phyloP scores from a whole-genome alignment of 148 eudicot species.

The Linanthus parryae region DNA sequence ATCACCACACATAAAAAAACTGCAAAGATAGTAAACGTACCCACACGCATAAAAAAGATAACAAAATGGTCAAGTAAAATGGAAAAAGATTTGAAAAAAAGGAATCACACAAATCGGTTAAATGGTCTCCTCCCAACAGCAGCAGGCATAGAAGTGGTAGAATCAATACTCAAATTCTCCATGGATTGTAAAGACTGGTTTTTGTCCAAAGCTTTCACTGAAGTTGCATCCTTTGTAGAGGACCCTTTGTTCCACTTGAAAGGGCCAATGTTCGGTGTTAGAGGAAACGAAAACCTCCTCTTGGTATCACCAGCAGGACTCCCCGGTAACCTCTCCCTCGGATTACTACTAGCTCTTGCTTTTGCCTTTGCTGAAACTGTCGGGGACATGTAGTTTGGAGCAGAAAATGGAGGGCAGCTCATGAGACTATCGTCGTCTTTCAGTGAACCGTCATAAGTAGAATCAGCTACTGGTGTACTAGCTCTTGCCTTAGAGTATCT shows the following conservation, averaged over 20 bases:
- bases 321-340: conserved; percentile 35
- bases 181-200: conserved; percentile 37
- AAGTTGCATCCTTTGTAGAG: conserved; percentile 33
- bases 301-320: conserved; percentile 50
- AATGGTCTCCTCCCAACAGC: conserved; percentile 81
- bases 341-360: conserved; percentile 34
- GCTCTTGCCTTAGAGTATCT: conserved; percentile 32
- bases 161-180: conserved; percentile 70
- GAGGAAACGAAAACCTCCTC: conserved; percentile 74
- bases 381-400: conserved; percentile 70
- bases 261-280: conserved; percentile 53
- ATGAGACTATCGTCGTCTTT: conserved; percentile 77
- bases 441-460: conserved; percentile 38
- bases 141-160: conserved; percentile 78
- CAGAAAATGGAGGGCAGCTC: conserved; percentile 75
- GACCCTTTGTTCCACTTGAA: conserved; percentile 81
- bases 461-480: conserved; percentile 28
- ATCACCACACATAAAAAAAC: too few species aligned
- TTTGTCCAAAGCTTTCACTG: conserved; percentile 44
- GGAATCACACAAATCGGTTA: conserved; percentile 81
- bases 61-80: too few species aligned
- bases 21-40: too few species aligned
- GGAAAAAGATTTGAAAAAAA: conserved; percentile 6
- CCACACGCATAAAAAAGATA: too few species aligned
- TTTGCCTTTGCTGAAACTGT: conserved; percentile 69